Evolutionary conservation across 2,329 filamentous ascomycete species (phyloP).

Genomic region (Verticillium dahliae): DNA sequence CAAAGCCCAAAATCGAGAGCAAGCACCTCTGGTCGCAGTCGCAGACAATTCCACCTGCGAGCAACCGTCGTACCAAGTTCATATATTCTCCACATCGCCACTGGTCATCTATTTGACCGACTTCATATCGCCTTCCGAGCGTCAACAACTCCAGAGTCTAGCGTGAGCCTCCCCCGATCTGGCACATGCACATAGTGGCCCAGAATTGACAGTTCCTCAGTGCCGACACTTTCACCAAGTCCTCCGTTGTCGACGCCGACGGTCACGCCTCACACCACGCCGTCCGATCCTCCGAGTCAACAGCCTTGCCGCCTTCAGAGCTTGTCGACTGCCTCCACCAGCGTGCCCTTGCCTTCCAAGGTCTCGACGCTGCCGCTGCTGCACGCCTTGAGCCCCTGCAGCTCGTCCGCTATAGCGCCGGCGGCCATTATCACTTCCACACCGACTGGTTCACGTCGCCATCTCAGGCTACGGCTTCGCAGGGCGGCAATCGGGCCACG

Average conservation of each 20-base stretch:
- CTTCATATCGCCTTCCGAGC: constrained; percentile 36
- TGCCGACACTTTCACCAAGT: constrained; percentile 35
- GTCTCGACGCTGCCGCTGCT: constrained; percentile 24
- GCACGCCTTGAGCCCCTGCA: constrained; percentile 38
- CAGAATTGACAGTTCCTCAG: constrained; percentile 18
- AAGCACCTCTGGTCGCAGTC: background rate
- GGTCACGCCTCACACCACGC: constrained; percentile 24
- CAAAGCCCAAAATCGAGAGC: background rate
- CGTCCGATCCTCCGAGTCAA: constrained; percentile 39
- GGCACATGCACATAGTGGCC: background rate
- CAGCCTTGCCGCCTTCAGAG: constrained; percentile 32
- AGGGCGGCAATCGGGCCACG: constrained; percentile 36
- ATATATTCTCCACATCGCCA: constrained; percentile 39
- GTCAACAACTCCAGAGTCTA: constrained; percentile 32
- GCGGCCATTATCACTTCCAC: constrained; percentile 41
- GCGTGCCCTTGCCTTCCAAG: constrained; percentile 38
- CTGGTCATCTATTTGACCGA: constrained; percentile 42
- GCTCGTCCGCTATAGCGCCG: constrained; percentile 37
- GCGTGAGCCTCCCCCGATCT: constrained; percentile 22
- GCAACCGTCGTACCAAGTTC: constrained; percentile 30
- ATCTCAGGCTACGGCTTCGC: constrained; percentile 25
- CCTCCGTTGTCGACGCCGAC: constrained; percentile 28
- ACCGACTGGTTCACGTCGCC: constrained; percentile 43
- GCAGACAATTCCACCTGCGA: constrained; percentile 13
- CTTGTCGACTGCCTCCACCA: constrained; percentile 39